Percentiles rank a stretch among this genome's conserved stretches.
Conservation (phyloP, 345 rosid species). For the Gossypium bickii region DNA sequence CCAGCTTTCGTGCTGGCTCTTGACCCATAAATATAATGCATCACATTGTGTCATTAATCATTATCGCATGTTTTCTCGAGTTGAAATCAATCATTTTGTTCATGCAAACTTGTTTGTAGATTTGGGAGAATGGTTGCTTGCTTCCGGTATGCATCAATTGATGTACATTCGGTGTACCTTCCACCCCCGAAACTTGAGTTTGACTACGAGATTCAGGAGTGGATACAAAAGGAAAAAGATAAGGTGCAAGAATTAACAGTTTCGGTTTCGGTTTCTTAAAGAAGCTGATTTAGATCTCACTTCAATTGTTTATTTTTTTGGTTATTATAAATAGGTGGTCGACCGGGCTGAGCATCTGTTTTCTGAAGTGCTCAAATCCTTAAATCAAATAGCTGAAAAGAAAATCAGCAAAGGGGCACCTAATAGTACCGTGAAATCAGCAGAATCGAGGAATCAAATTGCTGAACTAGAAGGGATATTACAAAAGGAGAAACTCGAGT, state of each 20-base stretch:
- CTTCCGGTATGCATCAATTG: conserved; percentile 89
- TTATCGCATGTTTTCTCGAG: too few relatives aligned
- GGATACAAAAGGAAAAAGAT: conserved; percentile 74
- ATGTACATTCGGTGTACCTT: conserved; percentile 83
- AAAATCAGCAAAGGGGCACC: conserved; percentile 22
- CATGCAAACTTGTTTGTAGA: conserved; percentile 36
- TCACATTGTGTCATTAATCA: too few relatives aligned
- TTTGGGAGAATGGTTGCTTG: conserved; percentile 96
- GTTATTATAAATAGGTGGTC: conserved; percentile 47
- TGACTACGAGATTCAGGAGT: conserved; percentile 57
- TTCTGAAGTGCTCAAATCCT: conserved; percentile 68
- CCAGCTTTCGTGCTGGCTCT: not conserved
- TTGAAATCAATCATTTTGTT: too few relatives aligned
- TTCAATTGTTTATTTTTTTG: conserved; percentile 12
- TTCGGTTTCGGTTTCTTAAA: conserved; percentile 10
- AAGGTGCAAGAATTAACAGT: conserved; percentile 41
- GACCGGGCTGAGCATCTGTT: conserved; percentile 67
- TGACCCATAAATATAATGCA: not conserved
- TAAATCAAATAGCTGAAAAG: conserved; percentile 51
- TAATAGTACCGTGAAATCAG: conserved; percentile 14
- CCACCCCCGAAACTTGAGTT: conserved; percentile 83
- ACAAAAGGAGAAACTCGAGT: conserved; percentile 74
- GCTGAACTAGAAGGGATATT: conserved; percentile 59
- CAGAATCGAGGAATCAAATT: conserved; percentile 45
- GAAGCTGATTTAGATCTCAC: conserved; percentile 10